Percentiles rank a stretch among this genome's conserved stretches.
These are phyloP conservation scores for Fusarium acutatum DNA, from an alignment of 2,329 filamentous ascomycete genomes.

Conservation along the genomic window DNA sequence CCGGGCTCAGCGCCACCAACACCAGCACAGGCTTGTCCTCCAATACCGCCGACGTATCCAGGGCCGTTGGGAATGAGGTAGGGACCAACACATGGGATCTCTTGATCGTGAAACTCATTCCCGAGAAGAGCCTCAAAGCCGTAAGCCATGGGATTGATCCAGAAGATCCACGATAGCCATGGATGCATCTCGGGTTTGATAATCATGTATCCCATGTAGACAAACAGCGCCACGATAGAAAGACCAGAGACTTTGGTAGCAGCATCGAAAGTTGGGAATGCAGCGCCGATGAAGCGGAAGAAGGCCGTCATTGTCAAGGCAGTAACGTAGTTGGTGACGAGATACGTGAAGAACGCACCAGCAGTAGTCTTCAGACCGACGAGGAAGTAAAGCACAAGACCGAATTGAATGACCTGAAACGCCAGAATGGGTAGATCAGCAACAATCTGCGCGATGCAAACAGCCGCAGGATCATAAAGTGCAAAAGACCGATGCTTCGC, in stretches of 20 bases:
- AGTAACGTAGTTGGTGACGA: slow-evolving; percentile 50
- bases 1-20: slow-evolving; percentile 64
- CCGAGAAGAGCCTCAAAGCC: slow-evolving; percentile 73
- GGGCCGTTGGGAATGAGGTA: slow-evolving; percentile 62
- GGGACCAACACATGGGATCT: slow-evolving; percentile 57
- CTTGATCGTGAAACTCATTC: slow-evolving; percentile 73
- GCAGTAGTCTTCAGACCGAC: slow-evolving; percentile 62
- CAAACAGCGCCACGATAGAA: slow-evolving; percentile 59
- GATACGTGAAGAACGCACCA: slow-evolving; percentile 68
- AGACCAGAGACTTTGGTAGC: slow-evolving; percentile 66
- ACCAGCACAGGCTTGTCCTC: slow-evolving; percentile 63
- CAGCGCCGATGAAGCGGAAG: slow-evolving; percentile 65
- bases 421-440: slow-evolving; percentile 64
- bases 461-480: slow-evolving; percentile 65
- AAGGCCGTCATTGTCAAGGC: slow-evolving; percentile 62
- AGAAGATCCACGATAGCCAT: slow-evolving; percentile 70
- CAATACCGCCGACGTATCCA: slow-evolving; percentile 51
- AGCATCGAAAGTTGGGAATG: slow-evolving; percentile 63
- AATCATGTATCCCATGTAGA: slow-evolving; percentile 73
- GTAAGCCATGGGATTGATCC: slow-evolving; percentile 74
- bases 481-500: slow-evolving; percentile 67
- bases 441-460: slow-evolving; percentile 65
- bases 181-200: slow-evolving; percentile 68
- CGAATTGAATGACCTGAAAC: slow-evolving; percentile 66
- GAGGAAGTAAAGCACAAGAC: slow-evolving; percentile 71